Evolutionary conservation across 148 eudicot genomes (phyloP), one percentile per base, ranked within the genome.

Genomic region (Pouteria glomerata): DNA sequence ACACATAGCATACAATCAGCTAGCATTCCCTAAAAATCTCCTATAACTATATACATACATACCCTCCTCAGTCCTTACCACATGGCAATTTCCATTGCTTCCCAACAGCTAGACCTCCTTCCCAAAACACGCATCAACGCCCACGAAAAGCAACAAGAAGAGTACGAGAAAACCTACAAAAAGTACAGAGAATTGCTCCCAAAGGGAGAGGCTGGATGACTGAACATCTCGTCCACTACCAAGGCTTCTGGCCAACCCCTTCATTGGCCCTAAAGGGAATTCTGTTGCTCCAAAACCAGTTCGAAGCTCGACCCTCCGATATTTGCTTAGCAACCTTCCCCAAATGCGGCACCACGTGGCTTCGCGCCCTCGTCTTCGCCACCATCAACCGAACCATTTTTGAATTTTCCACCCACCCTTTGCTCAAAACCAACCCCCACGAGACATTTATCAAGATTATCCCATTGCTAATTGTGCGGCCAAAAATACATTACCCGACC

Each of bases 291-390:
- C 70, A 74, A 66, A 57, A 74, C 42, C 71, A 74, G 45, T 74
- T 57, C 71, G 44, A 29, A 18, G 31, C 71, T 23, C 33, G 8
- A 12, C 44, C 45, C 8, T 31, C 71, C 6, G 27, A 35, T 10
- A 44, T 66, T 7, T 16, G 66, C 57, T 6, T 57, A 8, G 64
- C 71, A 41, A 7, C 77, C 29, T 64, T 55, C 65, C 21, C 29
- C 10, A 74, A 74, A 35, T 52, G 44, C 10, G 71, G 77, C 56
- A 74, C 71, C 35, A 74, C 71, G 5, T 74, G 77, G 57, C 71
- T 74, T 18, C 42, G 65, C 0, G 16, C 77, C 33, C 59, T 74
- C 35, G 57, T 74, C 16, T 74, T 74, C 15, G 50, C 77, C 37
- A 74, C 60, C 65, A 26, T 55, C 26, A 57, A 66, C 45, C 51